Conservation (phyloP, 352 stramenopile genomes). For the Phytophthora uliginosa region DNA sequence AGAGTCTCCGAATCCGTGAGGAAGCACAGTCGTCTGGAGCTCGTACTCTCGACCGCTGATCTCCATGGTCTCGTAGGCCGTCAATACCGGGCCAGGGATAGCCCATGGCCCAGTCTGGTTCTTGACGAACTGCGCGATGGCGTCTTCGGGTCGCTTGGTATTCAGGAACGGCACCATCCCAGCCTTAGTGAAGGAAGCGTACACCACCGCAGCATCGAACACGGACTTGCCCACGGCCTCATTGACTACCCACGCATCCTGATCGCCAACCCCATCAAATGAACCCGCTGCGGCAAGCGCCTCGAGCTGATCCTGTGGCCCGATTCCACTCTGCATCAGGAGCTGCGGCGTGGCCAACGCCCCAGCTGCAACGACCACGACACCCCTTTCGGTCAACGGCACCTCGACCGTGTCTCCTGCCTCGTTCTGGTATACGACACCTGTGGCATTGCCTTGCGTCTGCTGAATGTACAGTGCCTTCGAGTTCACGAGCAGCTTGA, state of each 20-base stretch:
- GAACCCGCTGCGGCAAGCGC: slow-evolving; percentile 29
- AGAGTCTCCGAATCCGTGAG: slow-evolving; percentile 40
- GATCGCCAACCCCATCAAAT: slow-evolving; percentile 27
- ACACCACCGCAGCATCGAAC: slow-evolving; percentile 49
- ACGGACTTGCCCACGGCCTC: slow-evolving; percentile 50
- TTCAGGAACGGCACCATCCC: slow-evolving; percentile 51
- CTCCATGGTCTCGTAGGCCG: slow-evolving; percentile 53
- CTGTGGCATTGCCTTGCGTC: slow-evolving; percentile 46
- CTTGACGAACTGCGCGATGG: slow-evolving; percentile 49
- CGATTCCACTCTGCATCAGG: slow-evolving; percentile 85
- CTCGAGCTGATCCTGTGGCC: slow-evolving; percentile 62
- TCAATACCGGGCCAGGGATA: slow-evolving; percentile 50
- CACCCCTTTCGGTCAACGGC: slow-evolving; percentile 44
- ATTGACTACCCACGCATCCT: slow-evolving; percentile 48
- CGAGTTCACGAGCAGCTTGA: slow-evolving; percentile 55
- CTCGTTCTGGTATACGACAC: slow-evolving; percentile 56
- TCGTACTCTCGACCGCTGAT: slow-evolving; percentile 44
- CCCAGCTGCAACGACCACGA: slow-evolving; percentile 83
- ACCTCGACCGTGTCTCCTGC: slow-evolving; percentile 21
- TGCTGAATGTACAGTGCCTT: slow-evolving; percentile 67
- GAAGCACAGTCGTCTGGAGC: slow-evolving; percentile 51
- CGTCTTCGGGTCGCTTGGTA: slow-evolving; percentile 28
- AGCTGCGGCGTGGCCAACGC: slow-evolving; percentile 83
- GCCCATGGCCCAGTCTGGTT: slow-evolving; percentile 43
- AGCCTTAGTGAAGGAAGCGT: slow-evolving; percentile 43